Conservation (phyloP, 1,284 basidiomycete species). For the Puccinia brachypodii region DNA sequence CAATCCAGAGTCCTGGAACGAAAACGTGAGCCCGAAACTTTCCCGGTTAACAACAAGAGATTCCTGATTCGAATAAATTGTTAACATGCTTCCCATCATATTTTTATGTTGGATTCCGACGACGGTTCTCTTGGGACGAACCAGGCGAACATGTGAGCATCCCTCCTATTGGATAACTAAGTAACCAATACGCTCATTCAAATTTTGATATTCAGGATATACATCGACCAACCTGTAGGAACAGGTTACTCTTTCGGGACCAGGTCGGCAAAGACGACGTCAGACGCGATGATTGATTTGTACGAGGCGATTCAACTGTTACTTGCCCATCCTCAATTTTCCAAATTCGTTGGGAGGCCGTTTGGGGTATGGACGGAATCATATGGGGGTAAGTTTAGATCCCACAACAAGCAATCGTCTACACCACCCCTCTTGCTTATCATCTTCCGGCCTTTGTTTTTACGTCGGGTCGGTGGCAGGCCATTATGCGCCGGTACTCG, state of each 20-base stretch:
- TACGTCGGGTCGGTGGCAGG: neutral
- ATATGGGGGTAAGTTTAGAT: conserved; percentile 25
- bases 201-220: conserved; percentile 12
- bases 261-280: neutral
- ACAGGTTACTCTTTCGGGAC: conserved; percentile 26
- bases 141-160: conserved; percentile 36
- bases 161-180: too few relatives aligned
- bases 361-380: conserved; percentile 43
- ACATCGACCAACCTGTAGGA: conserved; percentile 39
- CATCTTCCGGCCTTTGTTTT: neutral
- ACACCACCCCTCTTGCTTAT: neutral
- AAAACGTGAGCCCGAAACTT: neutral
- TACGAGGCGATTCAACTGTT: conserved; percentile 34
- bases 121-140: neutral
- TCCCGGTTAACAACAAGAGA: neutral
- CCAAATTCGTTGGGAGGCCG: conserved; percentile 10
- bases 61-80: too few relatives aligned
- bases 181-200: neutral
- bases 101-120: neutral
- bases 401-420: neutral
- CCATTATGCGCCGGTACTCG: conserved; percentile 29
- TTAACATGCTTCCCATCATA: neutral
- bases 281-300: conserved; percentile 12
- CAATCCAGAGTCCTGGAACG: conserved; percentile 38
- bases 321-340: conserved; percentile 19